Percentiles rank a stretch among this genome's conserved stretches.
Evolutionary conservation across 2,329 filamentous ascomycete species (phyloP).

Genomic region (Xylaria sp.): DNA sequence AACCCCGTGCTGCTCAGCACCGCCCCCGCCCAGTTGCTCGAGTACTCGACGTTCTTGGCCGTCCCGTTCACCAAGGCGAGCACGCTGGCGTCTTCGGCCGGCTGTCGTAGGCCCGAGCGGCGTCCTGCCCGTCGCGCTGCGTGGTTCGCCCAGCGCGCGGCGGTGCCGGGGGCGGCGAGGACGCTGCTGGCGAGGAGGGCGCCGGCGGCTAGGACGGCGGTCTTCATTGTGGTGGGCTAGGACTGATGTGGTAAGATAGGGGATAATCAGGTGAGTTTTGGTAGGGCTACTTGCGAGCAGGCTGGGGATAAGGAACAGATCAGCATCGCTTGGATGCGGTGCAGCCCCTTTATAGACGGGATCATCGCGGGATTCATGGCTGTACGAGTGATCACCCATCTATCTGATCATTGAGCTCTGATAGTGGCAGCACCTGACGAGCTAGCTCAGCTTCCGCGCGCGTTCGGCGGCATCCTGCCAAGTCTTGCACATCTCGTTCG

Average conservation of each 20-base stretch:
- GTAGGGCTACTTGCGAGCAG: conserved; percentile 1
- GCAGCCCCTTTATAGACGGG: conserved; percentile 25
- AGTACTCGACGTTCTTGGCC: conserved; percentile 53
- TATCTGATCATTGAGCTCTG: background rate
- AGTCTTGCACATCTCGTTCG: background rate
- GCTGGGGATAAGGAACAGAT: conserved; percentile 9
- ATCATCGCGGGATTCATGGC: background rate
- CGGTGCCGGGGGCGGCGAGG: conserved; percentile 53
- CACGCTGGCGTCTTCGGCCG: conserved; percentile 39
- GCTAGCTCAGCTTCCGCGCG: background rate
- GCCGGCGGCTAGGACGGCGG: conserved; percentile 46
- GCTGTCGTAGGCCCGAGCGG: conserved; percentile 34
- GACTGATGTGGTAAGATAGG: conserved; percentile 7
- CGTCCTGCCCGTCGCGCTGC: conserved; percentile 32
- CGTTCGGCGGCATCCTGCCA: background rate
- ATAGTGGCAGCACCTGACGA: no score
- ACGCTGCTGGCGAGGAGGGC: conserved; percentile 49
- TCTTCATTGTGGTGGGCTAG: conserved; percentile 52
- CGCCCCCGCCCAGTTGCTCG: conserved; percentile 64
- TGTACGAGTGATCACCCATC: background rate
- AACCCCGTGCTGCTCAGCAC: conserved; percentile 57
- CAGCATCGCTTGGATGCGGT: background rate
- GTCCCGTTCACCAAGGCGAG: conserved; percentile 42
- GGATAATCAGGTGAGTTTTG: conserved; percentile 8
- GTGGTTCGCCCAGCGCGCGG: conserved; percentile 46